These are phyloP conservation scores for Colletotrichum plurivorum DNA, from an alignment of 2,329 filamentous ascomycete genomes.

Conservation along the genomic window DNA sequence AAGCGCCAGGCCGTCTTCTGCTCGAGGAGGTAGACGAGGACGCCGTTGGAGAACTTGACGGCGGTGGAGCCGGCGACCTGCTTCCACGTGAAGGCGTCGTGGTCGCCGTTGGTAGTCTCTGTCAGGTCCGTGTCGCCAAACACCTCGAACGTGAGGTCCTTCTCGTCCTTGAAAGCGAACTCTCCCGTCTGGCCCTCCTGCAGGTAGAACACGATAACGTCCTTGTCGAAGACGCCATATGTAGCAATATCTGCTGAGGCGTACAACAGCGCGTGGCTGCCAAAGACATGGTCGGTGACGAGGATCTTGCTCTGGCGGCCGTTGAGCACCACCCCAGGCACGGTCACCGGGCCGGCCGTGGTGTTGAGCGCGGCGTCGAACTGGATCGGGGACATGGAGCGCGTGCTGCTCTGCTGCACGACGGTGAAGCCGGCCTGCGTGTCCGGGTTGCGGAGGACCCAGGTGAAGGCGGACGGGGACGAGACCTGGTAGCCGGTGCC, in stretches of 20 bases:
- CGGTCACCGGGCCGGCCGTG: slow-evolving; percentile 56
- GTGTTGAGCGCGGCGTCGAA: slow-evolving; percentile 65
- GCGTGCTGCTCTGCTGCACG: slow-evolving; percentile 60
- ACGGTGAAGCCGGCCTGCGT: slow-evolving; percentile 65
- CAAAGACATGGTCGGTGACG: slow-evolving; percentile 76
- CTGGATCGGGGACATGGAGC: slow-evolving; percentile 58
- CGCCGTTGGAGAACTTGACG: slow-evolving; percentile 61
- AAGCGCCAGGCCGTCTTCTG: slow-evolving; percentile 78
- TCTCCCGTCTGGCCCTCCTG: slow-evolving; percentile 74
- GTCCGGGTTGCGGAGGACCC: slow-evolving; percentile 66
- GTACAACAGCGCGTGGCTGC: slow-evolving; percentile 72
- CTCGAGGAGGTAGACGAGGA: slow-evolving; percentile 72
- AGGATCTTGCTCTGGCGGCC: slow-evolving; percentile 78
- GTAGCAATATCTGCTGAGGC: slow-evolving; percentile 80
- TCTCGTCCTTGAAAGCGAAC: slow-evolving; percentile 62
- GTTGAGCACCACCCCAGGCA: slow-evolving; percentile 67
- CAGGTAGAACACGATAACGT: slow-evolving; percentile 74
- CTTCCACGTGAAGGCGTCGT: slow-evolving; percentile 58
- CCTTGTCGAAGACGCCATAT: slow-evolving; percentile 69
- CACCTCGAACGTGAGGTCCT: slow-evolving; percentile 51
- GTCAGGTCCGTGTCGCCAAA: slow-evolving; percentile 48
- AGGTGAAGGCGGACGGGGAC: slow-evolving; percentile 60
- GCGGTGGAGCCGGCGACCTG: slow-evolving; percentile 64
- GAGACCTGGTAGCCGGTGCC: slow-evolving; percentile 58
- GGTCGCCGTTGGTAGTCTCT: slow-evolving; percentile 42